Evolutionary conservation across 1,284 basidiomycete species (phyloP).

Genomic region (Apiotrichum mycotoxinovorans): DNA sequence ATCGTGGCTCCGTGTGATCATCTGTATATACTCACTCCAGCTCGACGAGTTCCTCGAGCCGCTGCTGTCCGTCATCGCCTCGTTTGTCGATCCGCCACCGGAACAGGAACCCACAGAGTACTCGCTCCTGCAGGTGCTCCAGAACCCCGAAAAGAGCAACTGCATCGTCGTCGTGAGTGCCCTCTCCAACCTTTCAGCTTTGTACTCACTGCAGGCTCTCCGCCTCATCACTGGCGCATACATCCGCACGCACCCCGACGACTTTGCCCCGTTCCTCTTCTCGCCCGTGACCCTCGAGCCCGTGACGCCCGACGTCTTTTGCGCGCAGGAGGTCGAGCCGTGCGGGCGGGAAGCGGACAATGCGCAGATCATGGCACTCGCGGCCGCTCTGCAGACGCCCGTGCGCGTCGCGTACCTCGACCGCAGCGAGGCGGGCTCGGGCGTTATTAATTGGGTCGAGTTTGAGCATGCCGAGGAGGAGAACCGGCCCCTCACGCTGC

Average conservation of each 20-base stretch:
- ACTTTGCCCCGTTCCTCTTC: constrained; percentile 69
- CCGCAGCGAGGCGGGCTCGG: constrained; percentile 51
- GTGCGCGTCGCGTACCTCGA: constrained; percentile 78
- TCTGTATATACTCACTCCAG: constrained; percentile 20
- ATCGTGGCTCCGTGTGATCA: no score
- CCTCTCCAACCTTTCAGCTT: neutral
- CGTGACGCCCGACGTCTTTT: constrained; percentile 64
- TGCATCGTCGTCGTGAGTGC: constrained; percentile 42
- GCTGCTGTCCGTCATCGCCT: constrained; percentile 30
- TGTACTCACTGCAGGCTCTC: constrained; percentile 50
- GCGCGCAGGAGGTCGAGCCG: constrained; percentile 71
- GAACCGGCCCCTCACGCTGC: constrained; percentile 53
- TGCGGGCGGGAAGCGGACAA: constrained; percentile 84
- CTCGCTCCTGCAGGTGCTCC: constrained; percentile 38
- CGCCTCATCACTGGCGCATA: constrained; percentile 76
- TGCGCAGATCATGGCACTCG: constrained; percentile 75
- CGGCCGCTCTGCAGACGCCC: constrained; percentile 64
- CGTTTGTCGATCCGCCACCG: constrained; percentile 30
- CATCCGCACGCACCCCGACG: constrained; percentile 63
- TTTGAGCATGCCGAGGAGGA: constrained; percentile 51
- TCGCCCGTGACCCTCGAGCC: constrained; percentile 65
- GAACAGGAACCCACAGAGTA: constrained; percentile 48
- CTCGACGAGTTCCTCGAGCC: constrained; percentile 46
- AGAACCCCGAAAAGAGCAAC: constrained; percentile 45
- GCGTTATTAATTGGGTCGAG: constrained; percentile 59